Percentiles rank a stretch among this genome's conserved stretches.
These are phyloP conservation scores for Quercus mongolica DNA, from an alignment of 306 rosid species.

Conservation along the genomic window DNA sequence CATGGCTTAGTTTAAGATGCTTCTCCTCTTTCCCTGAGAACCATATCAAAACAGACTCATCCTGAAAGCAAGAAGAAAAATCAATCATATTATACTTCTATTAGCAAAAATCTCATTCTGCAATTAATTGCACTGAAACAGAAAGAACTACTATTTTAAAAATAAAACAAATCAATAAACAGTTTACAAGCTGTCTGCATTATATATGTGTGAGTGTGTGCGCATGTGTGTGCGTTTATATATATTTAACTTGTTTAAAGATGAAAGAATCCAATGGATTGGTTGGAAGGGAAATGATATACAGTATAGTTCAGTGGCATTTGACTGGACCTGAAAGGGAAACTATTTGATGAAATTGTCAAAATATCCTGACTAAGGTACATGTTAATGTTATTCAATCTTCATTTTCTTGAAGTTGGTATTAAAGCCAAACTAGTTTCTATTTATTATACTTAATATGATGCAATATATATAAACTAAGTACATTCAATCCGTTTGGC, in stretches of 20 bases:
- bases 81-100: conserved; percentile 16
- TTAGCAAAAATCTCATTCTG: conserved; percentile 18
- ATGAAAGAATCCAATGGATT: not conserved
- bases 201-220: not conserved
- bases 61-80: conserved; percentile 58
- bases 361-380: not conserved
- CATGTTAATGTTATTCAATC: not conserved
- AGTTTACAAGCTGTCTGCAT: not conserved
- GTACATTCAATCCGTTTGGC: too few species aligned
- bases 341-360: not conserved
- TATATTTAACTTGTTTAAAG: not conserved
- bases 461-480: too few species aligned
- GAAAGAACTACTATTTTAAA: conserved; percentile 14
- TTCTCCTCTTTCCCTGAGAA: conserved; percentile 97
- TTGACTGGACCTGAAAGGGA: not conserved
- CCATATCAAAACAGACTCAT: conserved; percentile 95
- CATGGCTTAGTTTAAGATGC: conserved; percentile 85
- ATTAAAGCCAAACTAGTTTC: not conserved
- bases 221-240: not conserved
- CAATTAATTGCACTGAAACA: conserved; percentile 6
- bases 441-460: too few species aligned
- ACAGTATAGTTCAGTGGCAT: not conserved
- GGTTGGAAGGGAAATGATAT: conserved; percentile 1
- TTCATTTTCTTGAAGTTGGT: not conserved
- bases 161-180: not conserved